Percentiles rank a stretch among this genome's conserved stretches.
phyloP scores from a whole-genome alignment of 768 basidiomycete species.

The Hydnomerulius pinastri region DNA sequence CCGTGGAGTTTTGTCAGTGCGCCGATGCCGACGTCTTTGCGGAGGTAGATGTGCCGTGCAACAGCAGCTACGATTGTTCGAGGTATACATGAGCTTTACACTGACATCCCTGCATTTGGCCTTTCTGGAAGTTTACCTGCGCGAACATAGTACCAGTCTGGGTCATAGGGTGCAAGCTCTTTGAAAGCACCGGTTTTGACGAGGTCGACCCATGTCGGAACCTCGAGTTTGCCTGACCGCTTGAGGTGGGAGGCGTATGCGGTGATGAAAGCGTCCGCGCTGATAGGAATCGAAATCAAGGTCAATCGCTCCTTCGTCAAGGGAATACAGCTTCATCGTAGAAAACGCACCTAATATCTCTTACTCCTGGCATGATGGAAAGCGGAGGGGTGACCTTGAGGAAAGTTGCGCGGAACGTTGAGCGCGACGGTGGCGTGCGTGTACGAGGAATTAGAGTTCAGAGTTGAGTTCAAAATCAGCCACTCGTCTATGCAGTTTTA shows the following conservation, averaged over 20 bases:
- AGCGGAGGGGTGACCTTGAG: constrained; percentile 43
- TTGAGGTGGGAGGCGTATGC: constrained; percentile 97
- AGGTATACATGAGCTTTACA: not conserved
- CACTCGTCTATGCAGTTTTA: constrained; percentile 41
- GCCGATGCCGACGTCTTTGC: constrained; percentile 94
- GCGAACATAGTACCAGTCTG: constrained; percentile 99
- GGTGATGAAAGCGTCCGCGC: constrained; percentile 90
- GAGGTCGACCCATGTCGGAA: constrained; percentile 96
- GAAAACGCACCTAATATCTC: constrained; percentile 68
- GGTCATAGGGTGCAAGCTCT: constrained; percentile 98
- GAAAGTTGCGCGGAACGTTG: constrained; percentile 44
- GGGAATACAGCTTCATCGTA: not conserved
- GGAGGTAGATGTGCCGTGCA: constrained; percentile 99
- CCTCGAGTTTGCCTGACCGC: constrained; percentile 98
- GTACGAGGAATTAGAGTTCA: constrained; percentile 38
- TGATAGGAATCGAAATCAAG: constrained; percentile 34
- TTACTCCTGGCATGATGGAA: constrained; percentile 75
- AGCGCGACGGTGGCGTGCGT: constrained; percentile 55
- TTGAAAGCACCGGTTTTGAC: constrained; percentile 98
- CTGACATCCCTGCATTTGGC: not conserved
- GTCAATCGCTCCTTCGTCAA: constrained; percentile 19
- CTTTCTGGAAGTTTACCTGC: constrained; percentile 67
- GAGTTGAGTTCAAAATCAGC: constrained; percentile 37
- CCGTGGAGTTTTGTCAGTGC: constrained; percentile 96
- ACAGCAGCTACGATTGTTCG: constrained; percentile 67